Conservation (phyloP, 176 grass and related monocot species). For the Raddia guianensis region DNA sequence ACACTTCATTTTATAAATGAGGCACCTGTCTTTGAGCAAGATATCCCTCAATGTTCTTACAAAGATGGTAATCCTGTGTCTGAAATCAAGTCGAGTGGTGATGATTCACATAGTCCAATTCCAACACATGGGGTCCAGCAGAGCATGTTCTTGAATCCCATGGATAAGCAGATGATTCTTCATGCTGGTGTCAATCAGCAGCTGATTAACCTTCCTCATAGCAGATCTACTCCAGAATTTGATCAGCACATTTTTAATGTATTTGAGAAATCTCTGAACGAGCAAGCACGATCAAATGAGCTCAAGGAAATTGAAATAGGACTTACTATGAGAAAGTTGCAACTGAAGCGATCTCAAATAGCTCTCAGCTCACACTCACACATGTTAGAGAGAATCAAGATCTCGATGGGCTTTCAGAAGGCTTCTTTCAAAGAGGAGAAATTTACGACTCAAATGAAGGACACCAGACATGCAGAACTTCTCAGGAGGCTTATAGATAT, state of each 20-base stretch:
- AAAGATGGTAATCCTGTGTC: conserved; percentile 29
- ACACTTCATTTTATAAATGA: conserved; percentile 72
- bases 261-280: conserved; percentile 78
- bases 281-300: conserved; percentile 79
- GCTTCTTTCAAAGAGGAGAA: conserved; percentile 85
- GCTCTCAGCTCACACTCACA: conserved; percentile 62
- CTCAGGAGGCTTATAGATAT: conserved; percentile 77
- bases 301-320: conserved; percentile 86
- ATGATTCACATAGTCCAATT: conserved; percentile 33
- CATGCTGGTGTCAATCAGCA: conserved; percentile 47
- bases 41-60: conserved; percentile 36
- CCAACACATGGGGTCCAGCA: conserved; percentile 20
- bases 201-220: conserved; percentile 52
- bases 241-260: conserved; percentile 61
- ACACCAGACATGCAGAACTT: conserved; percentile 61
- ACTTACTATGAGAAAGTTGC: conserved; percentile 67
- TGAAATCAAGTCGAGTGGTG: conserved; percentile 42
- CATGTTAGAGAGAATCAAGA: conserved; percentile 67
- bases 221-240: conserved; percentile 41
- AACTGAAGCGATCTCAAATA: conserved; percentile 69
- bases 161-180: conserved; percentile 49
- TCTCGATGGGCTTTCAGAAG: conserved; percentile 77
- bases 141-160: conserved; percentile 16
- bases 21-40: conserved; percentile 39
- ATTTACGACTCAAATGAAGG: conserved; percentile 73